Base-by-base conservation (phyloP, 139 green algal species). In the Chlamydomonas eustigma region DNA sequence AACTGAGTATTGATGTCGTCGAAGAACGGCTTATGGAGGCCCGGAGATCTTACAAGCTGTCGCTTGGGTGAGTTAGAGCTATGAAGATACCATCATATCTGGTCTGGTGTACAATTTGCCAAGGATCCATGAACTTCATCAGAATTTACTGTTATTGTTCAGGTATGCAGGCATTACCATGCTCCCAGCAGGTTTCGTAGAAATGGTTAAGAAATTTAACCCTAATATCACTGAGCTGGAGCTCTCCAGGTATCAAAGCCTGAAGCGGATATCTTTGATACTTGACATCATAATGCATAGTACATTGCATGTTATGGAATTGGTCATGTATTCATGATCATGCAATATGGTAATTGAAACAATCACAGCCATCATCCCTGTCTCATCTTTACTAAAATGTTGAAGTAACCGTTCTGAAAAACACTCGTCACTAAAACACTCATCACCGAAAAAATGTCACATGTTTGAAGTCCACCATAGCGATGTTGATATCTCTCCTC, bases 171-270 rank as follows among this genome's bases (percentile, higher is more conserved):
- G 80, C 30, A 38, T 91, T 6, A 75, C 74, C 6, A 58, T 83
- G 33, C 77, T 94, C 1, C 88, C 88, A 12, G 5, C 64, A 22
- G 83, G 79, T 2, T 88, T 91, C 58, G 68, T 89, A 30, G 78
- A 89, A 0, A 70, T 86, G 39, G 82, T 92, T 28, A 87, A 89
- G 50, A 88, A 84, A 66, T 84, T 83, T 64, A 91, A 90, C 50
- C 79, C 87, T 0, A 82, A 91, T 58, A 85, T 94, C 33, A 86
- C 81, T 36, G 90, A 92, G 78, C 79, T 94, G 68, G 90, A 94
- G 80, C 81, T 75, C 25, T 64, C 36, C 34, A 64, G 36, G 68
- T 75, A 34, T 25, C 6, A 33, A 6, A 28, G 18, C 24, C 50
- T 63, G 50, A 22, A 71, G 63, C 63, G 31, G 8, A 28, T 28